phyloP scores from a whole-genome alignment of 176 grass and related monocot genomes.

The Alloteropsis semialata region DNA sequence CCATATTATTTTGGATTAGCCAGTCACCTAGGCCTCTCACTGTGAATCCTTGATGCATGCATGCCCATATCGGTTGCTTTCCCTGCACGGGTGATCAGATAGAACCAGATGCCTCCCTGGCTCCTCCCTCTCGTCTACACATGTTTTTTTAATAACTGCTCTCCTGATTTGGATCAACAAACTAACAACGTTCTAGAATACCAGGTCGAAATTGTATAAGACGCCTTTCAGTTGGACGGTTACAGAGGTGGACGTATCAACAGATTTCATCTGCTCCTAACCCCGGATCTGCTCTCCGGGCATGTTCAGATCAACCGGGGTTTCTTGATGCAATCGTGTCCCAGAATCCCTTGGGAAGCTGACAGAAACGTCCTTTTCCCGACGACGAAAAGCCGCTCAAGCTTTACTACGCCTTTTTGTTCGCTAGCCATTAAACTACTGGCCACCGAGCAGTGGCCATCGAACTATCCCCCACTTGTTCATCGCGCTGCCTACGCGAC shows the following conservation, averaged over 20 bases:
- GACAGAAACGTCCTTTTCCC: constrained; percentile 34
- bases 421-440: constrained; percentile 22
- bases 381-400: constrained; percentile 8
- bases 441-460: not conserved
- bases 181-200: not conserved
- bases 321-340: not conserved
- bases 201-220: not conserved
- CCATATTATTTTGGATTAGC: not conserved
- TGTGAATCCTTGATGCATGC: not conserved
- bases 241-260: not conserved
- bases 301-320: constrained; percentile 4
- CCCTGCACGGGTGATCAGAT: not conserved
- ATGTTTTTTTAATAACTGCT: not conserved
- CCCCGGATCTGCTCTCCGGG: constrained; percentile 12
- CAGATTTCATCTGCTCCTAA: not conserved
- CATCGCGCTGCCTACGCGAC: not conserved
- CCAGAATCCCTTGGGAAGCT: not conserved
- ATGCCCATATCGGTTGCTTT: not conserved
- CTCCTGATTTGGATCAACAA: not conserved
- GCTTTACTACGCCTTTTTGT: constrained; percentile 25
- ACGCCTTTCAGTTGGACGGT: not conserved
- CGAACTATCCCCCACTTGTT: not conserved
- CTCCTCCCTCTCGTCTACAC: constrained; percentile 12
- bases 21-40: not conserved
- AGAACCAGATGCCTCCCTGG: constrained; percentile 14